These are phyloP conservation scores for Albatrellus ellisii DNA, from an alignment of 768 basidiomycete genomes.

Conservation along the genomic window DNA sequence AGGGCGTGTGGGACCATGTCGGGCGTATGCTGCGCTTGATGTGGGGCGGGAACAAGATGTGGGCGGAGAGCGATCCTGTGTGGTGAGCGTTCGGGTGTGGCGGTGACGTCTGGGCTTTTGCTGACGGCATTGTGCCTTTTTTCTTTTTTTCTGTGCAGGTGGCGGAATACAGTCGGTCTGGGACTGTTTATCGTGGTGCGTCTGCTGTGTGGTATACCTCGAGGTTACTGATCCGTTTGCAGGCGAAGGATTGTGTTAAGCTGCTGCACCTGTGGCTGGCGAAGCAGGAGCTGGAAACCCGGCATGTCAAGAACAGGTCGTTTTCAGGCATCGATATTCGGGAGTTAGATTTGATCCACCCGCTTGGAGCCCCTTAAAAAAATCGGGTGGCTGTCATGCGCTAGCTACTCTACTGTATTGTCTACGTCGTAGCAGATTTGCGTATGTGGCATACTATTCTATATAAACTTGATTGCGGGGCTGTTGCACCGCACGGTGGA, in stretches of 20 bases:
- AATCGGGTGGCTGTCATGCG: not conserved
- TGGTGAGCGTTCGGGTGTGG: too few species aligned
- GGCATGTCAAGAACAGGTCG: slow-evolving; percentile 53
- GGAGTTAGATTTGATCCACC: slow-evolving; percentile 47
- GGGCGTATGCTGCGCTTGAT: slow-evolving; percentile 23
- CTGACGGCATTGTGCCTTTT: not conserved
- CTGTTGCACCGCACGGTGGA: too few species aligned
- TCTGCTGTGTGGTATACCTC: not conserved
- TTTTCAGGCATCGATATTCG: slow-evolving; percentile 60
- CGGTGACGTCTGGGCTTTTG: not conserved
- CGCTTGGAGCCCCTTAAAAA: not conserved
- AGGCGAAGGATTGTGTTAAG: slow-evolving; percentile 59
- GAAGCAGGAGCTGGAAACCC: slow-evolving; percentile 57
- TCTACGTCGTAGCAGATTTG: too few species aligned
- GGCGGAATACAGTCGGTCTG: slow-evolving; percentile 59
- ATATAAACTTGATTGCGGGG: too few species aligned
- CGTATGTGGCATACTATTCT: too few species aligned
- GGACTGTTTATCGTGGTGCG: slow-evolving; percentile 56
- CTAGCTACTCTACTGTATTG: too few species aligned
- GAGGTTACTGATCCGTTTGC: not conserved
- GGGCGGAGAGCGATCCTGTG: slow-evolving; percentile 59
- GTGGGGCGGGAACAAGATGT: slow-evolving; percentile 41
- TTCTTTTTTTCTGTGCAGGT: slow-evolving; percentile 23
- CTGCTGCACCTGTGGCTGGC: slow-evolving; percentile 57
- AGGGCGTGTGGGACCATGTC: slow-evolving; percentile 13